Base-by-base conservation (phyloP, 1,139 yeast species). In the Diutina ranongensis region DNA sequence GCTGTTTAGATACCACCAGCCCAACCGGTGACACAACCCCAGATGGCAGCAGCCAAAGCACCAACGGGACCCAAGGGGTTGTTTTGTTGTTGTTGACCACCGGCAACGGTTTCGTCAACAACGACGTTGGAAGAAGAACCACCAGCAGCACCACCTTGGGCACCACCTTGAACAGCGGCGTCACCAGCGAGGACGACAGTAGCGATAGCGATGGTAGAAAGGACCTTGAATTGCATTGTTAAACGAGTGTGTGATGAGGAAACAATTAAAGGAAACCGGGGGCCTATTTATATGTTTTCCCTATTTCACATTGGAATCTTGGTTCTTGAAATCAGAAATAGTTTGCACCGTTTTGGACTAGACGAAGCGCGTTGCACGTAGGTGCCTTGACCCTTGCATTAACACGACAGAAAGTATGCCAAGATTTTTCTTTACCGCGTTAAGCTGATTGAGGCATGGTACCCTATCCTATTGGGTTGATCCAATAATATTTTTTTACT, bases 51-150 rank as follows among this genome's bases (percentile, higher is more conserved):
- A 8, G 40, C 40, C n/a, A 35, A 20, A 18, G 40, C 40, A 35
- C 40, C 40, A n/a, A 35, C 31, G 31, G 40, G 40, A 21, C 40
- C 40, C 28, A 35, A 21, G 19, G 40, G 40, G 40, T 35, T 35
- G 40, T 12, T 16, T 13, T 18, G 22, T 35, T 35, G 27, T 20
- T 19, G 18, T 35, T 35, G 40, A 12, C 40, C 40, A 35, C 18
- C 40, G 18, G 18, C 13, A 20, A 20, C 27, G 15, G 34, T 31
- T 35, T 35, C 40, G 19, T 35, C 28, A 20, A 35, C 28, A 3
- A 35, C 19, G 28, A 22, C 20, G 27, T 21, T 9, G 12, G 25
- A 21, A 9, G 25, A 19, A 3, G 12, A 9, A 12, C 31, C 31
- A 8, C 12, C 10, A 12, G 12, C 20, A 10, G 25, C 38, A 18